phyloP scores from a whole-genome alignment of 2,329 filamentous ascomycete genomes.

The Aschersonia sp. region DNA sequence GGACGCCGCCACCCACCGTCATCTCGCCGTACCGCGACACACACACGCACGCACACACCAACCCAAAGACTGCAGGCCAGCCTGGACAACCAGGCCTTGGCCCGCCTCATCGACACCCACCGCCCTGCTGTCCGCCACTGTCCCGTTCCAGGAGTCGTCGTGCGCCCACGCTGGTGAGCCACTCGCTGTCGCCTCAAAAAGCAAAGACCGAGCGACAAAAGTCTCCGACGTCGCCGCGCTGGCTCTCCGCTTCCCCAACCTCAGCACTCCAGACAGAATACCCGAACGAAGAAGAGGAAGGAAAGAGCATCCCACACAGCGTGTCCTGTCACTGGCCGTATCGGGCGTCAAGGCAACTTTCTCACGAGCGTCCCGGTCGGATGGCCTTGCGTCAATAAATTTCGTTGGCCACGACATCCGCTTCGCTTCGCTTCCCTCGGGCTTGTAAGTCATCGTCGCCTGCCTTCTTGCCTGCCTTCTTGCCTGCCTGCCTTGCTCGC shows the following conservation, averaged over 20 bases:
- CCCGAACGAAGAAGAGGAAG: background rate
- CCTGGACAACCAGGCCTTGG: background rate
- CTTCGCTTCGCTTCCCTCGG: too few relatives aligned
- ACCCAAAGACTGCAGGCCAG: background rate
- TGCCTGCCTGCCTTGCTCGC: too few relatives aligned
- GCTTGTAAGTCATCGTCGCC: too few relatives aligned
- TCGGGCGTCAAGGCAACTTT: too few relatives aligned
- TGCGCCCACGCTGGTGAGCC: background rate
- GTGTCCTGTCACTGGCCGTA: too few relatives aligned
- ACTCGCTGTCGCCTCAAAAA: background rate
- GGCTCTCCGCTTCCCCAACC: background rate
- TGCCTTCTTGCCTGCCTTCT: too few relatives aligned
- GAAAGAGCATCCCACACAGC: background rate
- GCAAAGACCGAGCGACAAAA: background rate
- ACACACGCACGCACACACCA: background rate
- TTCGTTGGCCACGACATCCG: too few relatives aligned
- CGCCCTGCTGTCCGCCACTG: background rate
- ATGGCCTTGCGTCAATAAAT: too few relatives aligned
- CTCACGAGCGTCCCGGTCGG: too few relatives aligned
- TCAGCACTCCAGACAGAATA: too few relatives aligned
- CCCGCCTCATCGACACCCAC: background rate
- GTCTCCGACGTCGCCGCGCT: background rate
- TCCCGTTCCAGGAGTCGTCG: background rate
- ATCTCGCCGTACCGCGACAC: too few relatives aligned
- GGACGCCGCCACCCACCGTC: too few relatives aligned